phyloP scores from a whole-genome alignment of 352 stramenopile genomes.

The Phytophthora fragariaefolia region DNA sequence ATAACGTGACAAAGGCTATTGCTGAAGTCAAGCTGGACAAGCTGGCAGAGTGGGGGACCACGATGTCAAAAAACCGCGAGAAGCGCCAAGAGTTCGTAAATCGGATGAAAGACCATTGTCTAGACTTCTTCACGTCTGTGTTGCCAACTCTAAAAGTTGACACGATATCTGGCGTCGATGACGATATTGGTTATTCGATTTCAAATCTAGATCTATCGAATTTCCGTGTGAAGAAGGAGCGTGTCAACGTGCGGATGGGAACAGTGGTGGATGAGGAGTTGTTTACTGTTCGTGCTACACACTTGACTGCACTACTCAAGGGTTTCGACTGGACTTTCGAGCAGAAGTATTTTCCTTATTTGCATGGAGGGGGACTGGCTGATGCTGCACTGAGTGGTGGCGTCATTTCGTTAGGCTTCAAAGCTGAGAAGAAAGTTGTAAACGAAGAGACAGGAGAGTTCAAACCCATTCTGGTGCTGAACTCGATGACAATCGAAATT shows the following conservation, averaged over 20 bases:
- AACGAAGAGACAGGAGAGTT: slow-evolving; percentile 69
- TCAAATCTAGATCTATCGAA: slow-evolving; percentile 84
- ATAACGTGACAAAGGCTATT: slow-evolving; percentile 77
- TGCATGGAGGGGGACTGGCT: slow-evolving; percentile 77
- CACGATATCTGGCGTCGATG: slow-evolving; percentile 79
- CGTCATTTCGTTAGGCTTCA: slow-evolving; percentile 82
- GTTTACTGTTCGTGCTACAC: slow-evolving; percentile 77
- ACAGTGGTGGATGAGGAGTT: slow-evolving; percentile 82
- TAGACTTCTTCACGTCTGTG: slow-evolving; percentile 89
- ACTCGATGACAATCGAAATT: slow-evolving; percentile 88
- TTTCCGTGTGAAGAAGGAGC: slow-evolving; percentile 85
- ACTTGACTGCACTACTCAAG: slow-evolving; percentile 81
- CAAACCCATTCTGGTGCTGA: slow-evolving; percentile 75
- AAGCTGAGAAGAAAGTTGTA: slow-evolving; percentile 74
- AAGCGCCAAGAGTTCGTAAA: slow-evolving; percentile 84
- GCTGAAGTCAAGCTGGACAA: slow-evolving; percentile 74
- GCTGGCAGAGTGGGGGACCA: slow-evolving; percentile 67
- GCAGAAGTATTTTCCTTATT: slow-evolving; percentile 88
- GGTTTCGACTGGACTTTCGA: slow-evolving; percentile 88
- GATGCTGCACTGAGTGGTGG: slow-evolving; percentile 77
- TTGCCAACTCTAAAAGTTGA: slow-evolving; percentile 85
- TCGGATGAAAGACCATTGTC: slow-evolving; percentile 81
- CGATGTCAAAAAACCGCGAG: slow-evolving; percentile 62
- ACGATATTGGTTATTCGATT: slow-evolving; percentile 80
- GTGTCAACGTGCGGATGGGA: slow-evolving; percentile 86